Percentiles rank a stretch among this genome's conserved stretches.
Evolutionary conservation across 225 moss, liverwort and hornwort genomes (phyloP).

Genomic region (Sphagnum tenellum): DNA sequence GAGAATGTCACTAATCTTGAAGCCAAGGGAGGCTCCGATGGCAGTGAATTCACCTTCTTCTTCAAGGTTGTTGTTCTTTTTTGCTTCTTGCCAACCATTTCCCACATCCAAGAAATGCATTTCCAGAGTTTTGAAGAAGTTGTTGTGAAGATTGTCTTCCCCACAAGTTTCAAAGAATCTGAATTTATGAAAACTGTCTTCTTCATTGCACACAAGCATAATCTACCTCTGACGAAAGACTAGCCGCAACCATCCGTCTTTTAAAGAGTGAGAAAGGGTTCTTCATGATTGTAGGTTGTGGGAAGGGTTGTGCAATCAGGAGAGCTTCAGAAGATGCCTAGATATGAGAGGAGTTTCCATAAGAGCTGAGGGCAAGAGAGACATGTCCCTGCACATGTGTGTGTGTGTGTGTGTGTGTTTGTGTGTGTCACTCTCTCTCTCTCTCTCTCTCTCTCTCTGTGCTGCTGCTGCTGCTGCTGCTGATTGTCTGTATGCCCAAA

Average conservation of each 20-base stretch:
- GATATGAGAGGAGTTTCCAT: neutral
- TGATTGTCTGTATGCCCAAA: no score
- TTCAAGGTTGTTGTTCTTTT: conserved; percentile 52
- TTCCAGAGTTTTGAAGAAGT: neutral
- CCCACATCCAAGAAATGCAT: neutral
- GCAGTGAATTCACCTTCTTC: conserved; percentile 81
- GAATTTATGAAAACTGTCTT: neutral
- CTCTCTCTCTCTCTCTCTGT: no score
- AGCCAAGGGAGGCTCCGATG: conserved; percentile 80
- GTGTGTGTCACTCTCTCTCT: neutral
- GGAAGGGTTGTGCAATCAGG: neutral
- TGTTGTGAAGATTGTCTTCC: neutral
- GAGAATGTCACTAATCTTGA: conserved; percentile 80
- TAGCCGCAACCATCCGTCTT: neutral
- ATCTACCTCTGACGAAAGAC: no score
- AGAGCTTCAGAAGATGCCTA: neutral
- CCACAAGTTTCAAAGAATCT: neutral
- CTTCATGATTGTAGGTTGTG: neutral
- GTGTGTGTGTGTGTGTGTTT: conserved; percentile 5
- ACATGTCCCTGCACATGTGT: neutral
- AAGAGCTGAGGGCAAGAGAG: neutral
- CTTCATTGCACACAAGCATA: neutral
- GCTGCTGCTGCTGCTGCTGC: no score
- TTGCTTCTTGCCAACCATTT: no score
- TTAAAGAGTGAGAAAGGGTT: neutral